Conservation (phyloP, 257 asterid species). For the Echites panduratus region DNA sequence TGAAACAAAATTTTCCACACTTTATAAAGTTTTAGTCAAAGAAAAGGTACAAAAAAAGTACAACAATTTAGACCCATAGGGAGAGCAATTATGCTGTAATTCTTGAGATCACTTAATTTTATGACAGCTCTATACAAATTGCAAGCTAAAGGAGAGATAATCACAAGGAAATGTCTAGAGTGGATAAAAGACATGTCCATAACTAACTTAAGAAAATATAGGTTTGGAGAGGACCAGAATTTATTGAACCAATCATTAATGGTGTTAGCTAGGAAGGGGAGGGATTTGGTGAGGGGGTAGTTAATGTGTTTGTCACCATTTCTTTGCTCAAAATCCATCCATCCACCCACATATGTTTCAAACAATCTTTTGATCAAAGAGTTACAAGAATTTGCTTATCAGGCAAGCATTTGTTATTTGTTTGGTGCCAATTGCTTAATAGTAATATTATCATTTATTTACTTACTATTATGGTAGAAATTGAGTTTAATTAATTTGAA, state of each 20-base stretch:
- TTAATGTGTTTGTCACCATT: slow-evolving; percentile 6
- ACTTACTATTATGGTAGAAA: too few relatives aligned
- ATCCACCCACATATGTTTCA: not conserved
- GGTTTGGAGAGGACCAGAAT: not conserved
- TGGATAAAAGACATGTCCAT: not conserved
- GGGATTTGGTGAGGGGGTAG: not conserved
- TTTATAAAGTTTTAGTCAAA: not conserved
- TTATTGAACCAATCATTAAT: not conserved
- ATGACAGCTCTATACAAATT: not conserved
- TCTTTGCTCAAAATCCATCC: slow-evolving; percentile 15
- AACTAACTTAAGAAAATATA: not conserved
- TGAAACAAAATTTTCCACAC: not conserved
- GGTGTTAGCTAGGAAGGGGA: not conserved
- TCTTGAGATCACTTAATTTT: not conserved
- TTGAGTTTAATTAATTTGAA: too few relatives aligned
- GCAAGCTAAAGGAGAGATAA: not conserved
- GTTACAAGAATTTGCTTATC: slow-evolving; percentile 16
- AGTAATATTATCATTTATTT: too few relatives aligned
- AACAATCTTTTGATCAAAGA: not conserved
- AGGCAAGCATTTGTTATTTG: slow-evolving; percentile 20
- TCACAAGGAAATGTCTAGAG: too few relatives aligned
- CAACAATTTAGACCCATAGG: not conserved
- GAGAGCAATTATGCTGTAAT: not conserved
- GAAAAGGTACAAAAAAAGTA: not conserved
- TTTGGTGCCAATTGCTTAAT: not conserved